Evolutionary conservation across 2,329 filamentous ascomycete species (phyloP), one percentile per base, ranked within the genome.

Genomic region (Microsporum audouinii): DNA sequence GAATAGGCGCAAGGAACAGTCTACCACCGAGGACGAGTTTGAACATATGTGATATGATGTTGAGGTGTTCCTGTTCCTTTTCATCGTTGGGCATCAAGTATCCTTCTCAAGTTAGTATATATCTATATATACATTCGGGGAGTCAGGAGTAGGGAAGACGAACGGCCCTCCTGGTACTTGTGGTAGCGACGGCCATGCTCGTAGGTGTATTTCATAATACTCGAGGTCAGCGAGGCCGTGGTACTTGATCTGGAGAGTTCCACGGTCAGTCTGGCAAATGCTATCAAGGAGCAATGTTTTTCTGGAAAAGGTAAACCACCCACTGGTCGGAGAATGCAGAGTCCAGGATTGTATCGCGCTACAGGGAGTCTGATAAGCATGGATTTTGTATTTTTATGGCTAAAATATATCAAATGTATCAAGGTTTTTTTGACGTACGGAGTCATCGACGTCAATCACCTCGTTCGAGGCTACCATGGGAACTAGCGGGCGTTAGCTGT

Each of bases 1-100:
- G 59, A 23, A 77, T 64, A 1, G 75, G 75, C 2, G 76, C 74
- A 14, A 72, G 67, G 56, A 67, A 70, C 0, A 77, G 71, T 14
- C 69, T 67, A 10, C 73, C 69, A 29, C 71, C 69, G 17, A 77
- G 62, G 0, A 70, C 65, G 5, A 76, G 71, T 27, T 71, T 72
- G 57, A 71, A 70, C 60, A 76, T 66, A 31, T 71, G 70, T 59
- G 74, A 70, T n/a, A 73, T 66, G 12, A 74, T 67, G 60, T 74
- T 71, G 45, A 73, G 63, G 17, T 71, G 70, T 34, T 73, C 69
- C 62, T 72, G 71, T 62, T 74, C 72, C 57, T 64, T 66, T 12
- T 71, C 67, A 41, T 73, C 72, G 49, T 75, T 73, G 7, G 72
- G 72, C 38, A 73, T 66, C 3, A 68, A 64, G 38, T 74, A 74